A percentile compares a stretch with the other conserved stretches of the same genome.
Evolutionary conservation across 192 early-diverging fungal genomes (phyloP).

Genomic region (Gryganskiella cystojenkinii): DNA sequence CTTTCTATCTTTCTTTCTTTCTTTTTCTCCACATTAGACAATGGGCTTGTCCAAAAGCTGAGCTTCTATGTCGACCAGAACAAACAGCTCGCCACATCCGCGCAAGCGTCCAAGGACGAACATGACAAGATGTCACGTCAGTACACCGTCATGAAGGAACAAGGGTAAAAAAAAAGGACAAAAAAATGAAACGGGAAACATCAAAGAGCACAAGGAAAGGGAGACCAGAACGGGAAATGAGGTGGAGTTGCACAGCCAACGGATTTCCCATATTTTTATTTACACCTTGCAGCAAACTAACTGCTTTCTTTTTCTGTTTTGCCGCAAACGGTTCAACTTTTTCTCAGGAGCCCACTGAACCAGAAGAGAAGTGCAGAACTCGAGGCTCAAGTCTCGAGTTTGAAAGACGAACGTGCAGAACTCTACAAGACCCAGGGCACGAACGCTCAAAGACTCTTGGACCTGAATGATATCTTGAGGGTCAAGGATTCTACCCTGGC

Average conservation of each 20-base stretch:
- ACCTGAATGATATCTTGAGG: constrained; percentile 83
- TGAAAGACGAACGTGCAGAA: constrained; percentile 89
- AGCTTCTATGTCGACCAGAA: constrained; percentile 54
- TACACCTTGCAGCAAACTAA: too few species aligned
- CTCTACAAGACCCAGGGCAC: constrained; percentile 90
- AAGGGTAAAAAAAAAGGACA: too few species aligned
- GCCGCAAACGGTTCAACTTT: background rate
- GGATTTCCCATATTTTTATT: too few species aligned
- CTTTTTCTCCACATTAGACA: constrained; percentile 32
- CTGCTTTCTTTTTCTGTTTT: background rate
- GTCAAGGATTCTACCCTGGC: constrained; percentile 65
- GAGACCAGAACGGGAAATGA: too few species aligned
- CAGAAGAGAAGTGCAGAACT: constrained; percentile 79
- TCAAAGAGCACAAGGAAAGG: too few species aligned
- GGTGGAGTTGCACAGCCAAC: too few species aligned
- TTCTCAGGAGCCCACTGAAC: constrained; percentile 61
- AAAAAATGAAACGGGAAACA: too few species aligned
- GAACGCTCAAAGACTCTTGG: constrained; percentile 92
- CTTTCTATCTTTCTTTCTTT: too few species aligned
- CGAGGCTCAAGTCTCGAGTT: constrained; percentile 74
- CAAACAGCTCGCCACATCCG: constrained; percentile 47
- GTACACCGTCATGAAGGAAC: constrained; percentile 46
- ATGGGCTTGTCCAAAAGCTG: constrained; percentile 56
- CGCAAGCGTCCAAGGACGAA: constrained; percentile 38
- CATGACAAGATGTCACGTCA: constrained; percentile 52